Conservation (phyloP, 2,329 filamentous ascomycete genomes). For the Trichoderma sp. region DNA sequence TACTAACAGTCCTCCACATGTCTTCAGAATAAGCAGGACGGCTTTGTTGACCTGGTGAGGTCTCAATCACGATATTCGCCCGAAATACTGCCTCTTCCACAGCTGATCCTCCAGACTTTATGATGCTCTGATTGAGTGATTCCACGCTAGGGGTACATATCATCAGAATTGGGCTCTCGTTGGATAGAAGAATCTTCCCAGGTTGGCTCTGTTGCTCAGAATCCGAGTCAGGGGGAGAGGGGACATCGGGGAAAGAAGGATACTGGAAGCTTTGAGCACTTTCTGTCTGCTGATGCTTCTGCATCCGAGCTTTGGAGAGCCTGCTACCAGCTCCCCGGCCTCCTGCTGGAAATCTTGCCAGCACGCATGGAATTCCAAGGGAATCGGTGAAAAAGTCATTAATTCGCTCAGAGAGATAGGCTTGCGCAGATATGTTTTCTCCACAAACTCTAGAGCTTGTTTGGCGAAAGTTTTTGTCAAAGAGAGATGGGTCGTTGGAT, state of each 20-base stretch:
- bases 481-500: constrained; percentile 65
- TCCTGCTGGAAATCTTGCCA: constrained; percentile 80
- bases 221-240: constrained; percentile 61
- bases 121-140: constrained; percentile 73
- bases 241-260: constrained; percentile 55
- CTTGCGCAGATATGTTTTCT: constrained; percentile 69
- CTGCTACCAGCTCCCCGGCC: constrained; percentile 61
- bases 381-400: constrained; percentile 75
- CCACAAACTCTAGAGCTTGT: constrained; percentile 75
- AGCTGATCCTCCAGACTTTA: constrained; percentile 58
- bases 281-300: constrained; percentile 52
- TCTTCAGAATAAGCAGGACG: constrained; percentile 75
- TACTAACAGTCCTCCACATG: constrained; percentile 66
- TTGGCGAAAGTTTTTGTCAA: constrained; percentile 45
- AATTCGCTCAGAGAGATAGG: constrained; percentile 67
- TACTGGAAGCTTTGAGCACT: constrained; percentile 43
- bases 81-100: constrained; percentile 78
- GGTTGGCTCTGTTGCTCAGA: constrained; percentile 41
- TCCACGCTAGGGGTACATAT: constrained; percentile 80
- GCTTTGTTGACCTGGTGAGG: constrained; percentile 43
- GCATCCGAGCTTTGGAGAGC: constrained; percentile 70
- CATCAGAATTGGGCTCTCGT: constrained; percentile 89
- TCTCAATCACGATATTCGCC: constrained; percentile 76
- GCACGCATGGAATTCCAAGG: constrained; percentile 75
- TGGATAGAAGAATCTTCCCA: constrained; percentile 74